Evolutionary conservation across 1,284 basidiomycete genomes (phyloP), one percentile per base, ranked within the genome.

Genomic region (Trichosporon coremiiforme): DNA sequence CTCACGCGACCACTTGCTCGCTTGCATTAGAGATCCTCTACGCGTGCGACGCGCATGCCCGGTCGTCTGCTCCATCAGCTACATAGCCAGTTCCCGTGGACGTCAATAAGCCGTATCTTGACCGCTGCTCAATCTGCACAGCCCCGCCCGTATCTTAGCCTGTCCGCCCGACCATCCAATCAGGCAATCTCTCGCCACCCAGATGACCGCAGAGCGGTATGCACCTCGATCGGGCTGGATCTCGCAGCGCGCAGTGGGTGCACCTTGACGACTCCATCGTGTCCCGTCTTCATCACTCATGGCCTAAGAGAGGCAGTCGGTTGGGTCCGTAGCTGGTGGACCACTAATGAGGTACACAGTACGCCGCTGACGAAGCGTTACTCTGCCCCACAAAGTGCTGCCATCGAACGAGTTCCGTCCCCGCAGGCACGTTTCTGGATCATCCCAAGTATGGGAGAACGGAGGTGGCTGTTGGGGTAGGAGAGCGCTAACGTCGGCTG

Each of bases 1-100:
- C 57, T 62, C 57, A 62, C 57, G 13, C 57, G 57, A 62, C 57
- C 57, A 60, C 25, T 13, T 29, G 22, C 29, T 60, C 55, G 2
- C 25, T 33, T 62, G 57, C 57, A 62, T 60, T 17, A 62, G 12
- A 9, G 12, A 4, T 15, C 13, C 55, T 62, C 17, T 45, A 45
- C 41, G 31, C 57, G 57, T 62, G 20, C 50, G 50, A 53, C 50
- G 45, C 45, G 45, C 45, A 47, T n/a, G 45, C 9, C 50, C 20
- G 5, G 20, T 17, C 25, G 45, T 25, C 20, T 9, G 50, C 50
- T 53, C 41, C 41, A 45, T 6, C 41, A 12, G 3, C 41, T 17
- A 41, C 17, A 45, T 45, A 15, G 41, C 15, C 50, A 53, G 50
- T 4, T 38, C 36, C 36, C 36, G 36, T 38, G 36, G 36, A 38